Percentiles rank a stretch among this genome's conserved stretches.
phyloP scores from a whole-genome alignment of 2,329 filamentous ascomycete genomes.

The Aspergillus ustus region DNA sequence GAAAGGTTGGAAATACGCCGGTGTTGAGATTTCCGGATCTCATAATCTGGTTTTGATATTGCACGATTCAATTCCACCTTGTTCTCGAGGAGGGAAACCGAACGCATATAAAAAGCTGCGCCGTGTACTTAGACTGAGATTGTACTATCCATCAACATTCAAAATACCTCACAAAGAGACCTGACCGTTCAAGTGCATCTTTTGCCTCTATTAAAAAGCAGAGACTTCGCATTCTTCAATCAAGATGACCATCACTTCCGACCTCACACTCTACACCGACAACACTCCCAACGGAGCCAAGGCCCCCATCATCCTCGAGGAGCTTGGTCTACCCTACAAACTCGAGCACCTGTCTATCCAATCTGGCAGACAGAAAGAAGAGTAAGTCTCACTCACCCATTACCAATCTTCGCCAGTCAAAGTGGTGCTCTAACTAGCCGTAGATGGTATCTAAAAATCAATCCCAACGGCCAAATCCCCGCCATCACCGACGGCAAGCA shows the following conservation, averaged over 20 bases:
- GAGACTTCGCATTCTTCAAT: no score
- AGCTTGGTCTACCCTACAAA: background rate
- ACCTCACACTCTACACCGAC: conserved; percentile 6
- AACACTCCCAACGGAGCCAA: conserved; percentile 7
- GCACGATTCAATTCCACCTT: no score
- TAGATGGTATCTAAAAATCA: conserved; percentile 8
- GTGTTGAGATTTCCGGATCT: no score
- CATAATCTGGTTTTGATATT: no score
- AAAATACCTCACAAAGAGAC: background rate
- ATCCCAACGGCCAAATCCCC: conserved; percentile 7
- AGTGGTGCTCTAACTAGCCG: background rate
- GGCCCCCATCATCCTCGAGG: conserved; percentile 1
- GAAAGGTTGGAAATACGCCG: no score
- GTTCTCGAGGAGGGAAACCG: no score
- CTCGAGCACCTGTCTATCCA: conserved; percentile 3
- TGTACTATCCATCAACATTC: no score
- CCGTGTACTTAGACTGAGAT: no score
- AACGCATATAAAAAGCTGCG: no score
- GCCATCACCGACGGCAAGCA: conserved; percentile 3
- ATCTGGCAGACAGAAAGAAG: conserved; percentile 1
- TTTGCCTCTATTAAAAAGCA: no score
- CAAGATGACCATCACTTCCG: background rate
- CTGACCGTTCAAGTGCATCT: background rate
- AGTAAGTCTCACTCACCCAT: background rate
- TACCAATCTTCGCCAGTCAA: no score